phyloP scores from a whole-genome alignment of 345 rosid genomes.

The Laguncularia racemosa region DNA sequence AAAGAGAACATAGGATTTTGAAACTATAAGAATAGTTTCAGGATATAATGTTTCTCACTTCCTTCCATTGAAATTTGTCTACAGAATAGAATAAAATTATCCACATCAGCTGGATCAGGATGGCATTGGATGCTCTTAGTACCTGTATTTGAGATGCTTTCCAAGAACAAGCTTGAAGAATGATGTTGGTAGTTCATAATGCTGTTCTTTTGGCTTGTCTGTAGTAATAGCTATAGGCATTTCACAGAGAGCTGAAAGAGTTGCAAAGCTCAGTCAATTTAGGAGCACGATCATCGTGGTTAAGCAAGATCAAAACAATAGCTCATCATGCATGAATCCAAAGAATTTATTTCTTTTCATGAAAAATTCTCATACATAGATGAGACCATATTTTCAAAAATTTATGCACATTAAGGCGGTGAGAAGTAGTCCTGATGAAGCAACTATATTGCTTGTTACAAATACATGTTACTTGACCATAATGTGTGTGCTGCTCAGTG shows the following conservation, averaged over 20 bases:
- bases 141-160: slow-evolving; percentile 70
- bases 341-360: background rate
- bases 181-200: slow-evolving; percentile 78
- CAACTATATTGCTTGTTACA: too few species aligned
- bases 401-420: too few species aligned
- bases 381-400: too few species aligned
- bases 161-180: slow-evolving; percentile 86
- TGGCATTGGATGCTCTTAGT: background rate
- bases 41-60: too few species aligned
- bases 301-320: background rate
- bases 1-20: too few species aligned
- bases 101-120: background rate
- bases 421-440: too few species aligned
- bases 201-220: slow-evolving; percentile 60
- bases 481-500: too few species aligned
- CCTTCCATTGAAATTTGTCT: background rate
- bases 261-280: background rate
- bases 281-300: too few species aligned
- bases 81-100: background rate
- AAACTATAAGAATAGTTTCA: too few species aligned
- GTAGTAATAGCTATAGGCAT: slow-evolving; percentile 79
- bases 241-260: slow-evolving; percentile 44
- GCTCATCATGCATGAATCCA: background rate
- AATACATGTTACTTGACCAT: too few species aligned
- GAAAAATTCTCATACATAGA: background rate